Percentiles rank a stretch among this genome's conserved stretches.
phyloP scores from a whole-genome alignment of 2,329 filamentous ascomycete species.

The Aspergillus neotritici region DNA sequence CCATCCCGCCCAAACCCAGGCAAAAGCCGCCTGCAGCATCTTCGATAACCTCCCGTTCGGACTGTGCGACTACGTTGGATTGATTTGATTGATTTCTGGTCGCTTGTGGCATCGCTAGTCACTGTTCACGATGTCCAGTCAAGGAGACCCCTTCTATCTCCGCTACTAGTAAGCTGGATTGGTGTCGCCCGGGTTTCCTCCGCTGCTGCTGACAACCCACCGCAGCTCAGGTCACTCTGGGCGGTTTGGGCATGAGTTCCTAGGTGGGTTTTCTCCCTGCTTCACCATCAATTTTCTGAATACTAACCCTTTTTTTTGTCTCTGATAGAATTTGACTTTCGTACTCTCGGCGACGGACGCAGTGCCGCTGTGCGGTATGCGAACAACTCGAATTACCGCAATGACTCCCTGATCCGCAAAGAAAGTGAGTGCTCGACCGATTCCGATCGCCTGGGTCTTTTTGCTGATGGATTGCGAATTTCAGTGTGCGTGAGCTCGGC shows the following conservation, averaged over 20 bases:
- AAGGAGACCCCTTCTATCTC: constrained; percentile 84
- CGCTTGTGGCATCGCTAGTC: constrained; percentile 4
- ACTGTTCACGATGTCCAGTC: constrained; percentile 53
- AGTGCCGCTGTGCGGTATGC: constrained; percentile 94
- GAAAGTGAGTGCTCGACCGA: constrained; percentile 65
- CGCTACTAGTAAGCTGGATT: constrained; percentile 78
- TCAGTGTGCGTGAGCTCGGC: constrained; percentile 92
- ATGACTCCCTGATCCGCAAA: constrained; percentile 97
- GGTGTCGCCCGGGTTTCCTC: constrained; percentile 31
- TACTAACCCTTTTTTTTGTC: constrained; percentile 22
- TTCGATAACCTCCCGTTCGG: too few species aligned
- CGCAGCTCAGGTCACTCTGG: constrained; percentile 91
- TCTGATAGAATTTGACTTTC: constrained; percentile 82
- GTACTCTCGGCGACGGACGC: constrained; percentile 83
- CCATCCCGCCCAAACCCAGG: constrained; percentile 13
- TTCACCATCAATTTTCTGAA: constrained; percentile 3
- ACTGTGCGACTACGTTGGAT: too few species aligned
- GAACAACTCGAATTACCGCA: constrained; percentile 99
- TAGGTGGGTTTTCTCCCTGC: constrained; percentile 57
- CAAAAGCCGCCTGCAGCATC: not conserved
- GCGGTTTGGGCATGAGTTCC: constrained; percentile 94
- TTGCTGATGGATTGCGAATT: constrained; percentile 14
- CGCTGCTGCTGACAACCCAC: constrained; percentile 38
- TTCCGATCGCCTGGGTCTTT: constrained; percentile 1
- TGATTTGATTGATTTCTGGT: not conserved